phyloP scores from a whole-genome alignment of 768 basidiomycete genomes.

The Termitomyces sp. region DNA sequence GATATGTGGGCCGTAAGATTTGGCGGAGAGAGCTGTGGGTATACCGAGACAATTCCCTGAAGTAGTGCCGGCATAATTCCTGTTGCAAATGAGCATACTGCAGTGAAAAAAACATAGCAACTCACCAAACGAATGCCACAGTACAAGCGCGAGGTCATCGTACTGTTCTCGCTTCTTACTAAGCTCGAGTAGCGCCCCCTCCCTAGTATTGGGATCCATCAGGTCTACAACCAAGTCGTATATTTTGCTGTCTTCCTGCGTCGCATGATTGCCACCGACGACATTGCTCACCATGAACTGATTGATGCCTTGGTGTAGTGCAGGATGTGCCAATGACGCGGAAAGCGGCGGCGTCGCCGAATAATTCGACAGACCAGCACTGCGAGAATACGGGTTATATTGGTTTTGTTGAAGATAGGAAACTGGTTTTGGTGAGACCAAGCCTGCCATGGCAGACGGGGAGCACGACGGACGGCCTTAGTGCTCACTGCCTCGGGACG shows the following conservation, averaged over 20 bases:
- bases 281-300: slow-evolving; percentile 33
- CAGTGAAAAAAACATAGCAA: background rate
- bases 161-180: slow-evolving; percentile 99
- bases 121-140: slow-evolving; percentile 98
- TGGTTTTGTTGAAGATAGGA: slow-evolving; percentile 61
- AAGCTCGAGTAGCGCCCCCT: slow-evolving; percentile 87
- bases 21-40: slow-evolving; percentile 91
- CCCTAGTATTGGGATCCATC: slow-evolving; percentile 76
- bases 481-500: slow-evolving; percentile 9
- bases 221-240: slow-evolving; percentile 86
- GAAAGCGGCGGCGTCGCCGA: slow-evolving; percentile 59
- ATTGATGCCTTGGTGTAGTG: slow-evolving; percentile 41
- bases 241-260: slow-evolving; percentile 69
- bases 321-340: slow-evolving; percentile 47
- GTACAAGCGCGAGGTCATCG: slow-evolving; percentile 93
- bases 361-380: slow-evolving; percentile 42
- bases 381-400: slow-evolving; percentile 57
- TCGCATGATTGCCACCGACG: slow-evolving; percentile 21
- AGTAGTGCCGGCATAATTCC: slow-evolving; percentile 97
- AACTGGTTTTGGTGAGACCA: slow-evolving; percentile 56
- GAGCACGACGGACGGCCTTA: slow-evolving; percentile 14
- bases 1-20: slow-evolving; percentile 96
- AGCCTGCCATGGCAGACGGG: slow-evolving; percentile 47
- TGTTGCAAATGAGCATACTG: slow-evolving; percentile 21
- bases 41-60: slow-evolving; percentile 97